Conservation (phyloP, 176 grass and related monocot genomes). For the Oryza punctata region DNA sequence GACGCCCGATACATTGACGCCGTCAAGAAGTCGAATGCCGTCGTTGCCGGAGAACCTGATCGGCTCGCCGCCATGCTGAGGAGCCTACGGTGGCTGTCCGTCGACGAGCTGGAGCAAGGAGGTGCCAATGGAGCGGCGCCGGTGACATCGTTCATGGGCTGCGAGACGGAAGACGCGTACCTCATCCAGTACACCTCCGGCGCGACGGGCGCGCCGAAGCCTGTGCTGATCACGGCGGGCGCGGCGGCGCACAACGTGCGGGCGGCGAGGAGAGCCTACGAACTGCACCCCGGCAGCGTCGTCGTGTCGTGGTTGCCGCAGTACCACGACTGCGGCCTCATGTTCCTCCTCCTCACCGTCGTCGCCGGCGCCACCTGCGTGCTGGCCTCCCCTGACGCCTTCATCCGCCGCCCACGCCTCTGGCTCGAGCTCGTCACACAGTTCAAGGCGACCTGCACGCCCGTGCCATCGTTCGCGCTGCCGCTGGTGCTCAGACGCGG, state of each 20-base stretch:
- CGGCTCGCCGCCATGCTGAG: constrained; percentile 10
- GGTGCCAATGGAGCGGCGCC: not conserved
- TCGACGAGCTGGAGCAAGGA: constrained; percentile 31
- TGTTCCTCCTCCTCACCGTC: constrained; percentile 71
- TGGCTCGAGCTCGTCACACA: constrained; percentile 65
- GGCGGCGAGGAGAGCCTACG: constrained; percentile 57
- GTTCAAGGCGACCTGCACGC: constrained; percentile 63
- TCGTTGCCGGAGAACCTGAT: too few relatives aligned
- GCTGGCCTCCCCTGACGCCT: constrained; percentile 38
- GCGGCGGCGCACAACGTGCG: constrained; percentile 52
- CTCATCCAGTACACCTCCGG: constrained; percentile 75
- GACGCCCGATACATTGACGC: constrained; percentile 14
- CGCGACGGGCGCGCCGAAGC: constrained; percentile 55
- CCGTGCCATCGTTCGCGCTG: constrained; percentile 58
- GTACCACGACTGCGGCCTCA: constrained; percentile 73
- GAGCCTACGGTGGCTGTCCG: constrained; percentile 43
- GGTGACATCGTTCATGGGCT: constrained; percentile 1
- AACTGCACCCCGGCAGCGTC: constrained; percentile 43
- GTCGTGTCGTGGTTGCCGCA: constrained; percentile 64
- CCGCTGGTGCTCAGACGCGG: constrained; percentile 46
- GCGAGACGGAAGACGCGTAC: constrained; percentile 32
- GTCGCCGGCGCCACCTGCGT: constrained; percentile 57
- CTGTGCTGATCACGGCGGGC: constrained; percentile 55
- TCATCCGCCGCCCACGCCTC: constrained; percentile 46
- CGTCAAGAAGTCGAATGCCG: not conserved